Conservation (phyloP, 345 rosid genomes). For the Turnera subulata region DNA sequence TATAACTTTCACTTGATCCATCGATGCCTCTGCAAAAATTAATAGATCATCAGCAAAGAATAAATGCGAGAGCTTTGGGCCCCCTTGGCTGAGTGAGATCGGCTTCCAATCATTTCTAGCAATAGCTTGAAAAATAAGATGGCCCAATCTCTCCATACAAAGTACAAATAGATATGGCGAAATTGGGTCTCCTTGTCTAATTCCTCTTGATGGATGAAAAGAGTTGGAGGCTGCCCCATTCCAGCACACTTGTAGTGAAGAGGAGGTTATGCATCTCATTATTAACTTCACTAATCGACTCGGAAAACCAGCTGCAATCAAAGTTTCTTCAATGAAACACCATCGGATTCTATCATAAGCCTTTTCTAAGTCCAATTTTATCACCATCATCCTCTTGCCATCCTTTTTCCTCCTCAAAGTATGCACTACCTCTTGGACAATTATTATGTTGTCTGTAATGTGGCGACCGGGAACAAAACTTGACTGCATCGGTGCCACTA, state of each 20-base stretch:
- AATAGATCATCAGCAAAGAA: too few relatives aligned
- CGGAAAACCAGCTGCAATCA: neutral
- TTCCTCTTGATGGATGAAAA: neutral
- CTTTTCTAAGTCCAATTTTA: neutral
- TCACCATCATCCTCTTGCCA: neutral
- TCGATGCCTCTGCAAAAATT: too few relatives aligned
- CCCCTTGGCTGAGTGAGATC: too few relatives aligned
- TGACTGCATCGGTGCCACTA: neutral
- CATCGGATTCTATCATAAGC: neutral
- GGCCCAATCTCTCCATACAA: neutral
- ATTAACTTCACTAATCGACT: neutral
- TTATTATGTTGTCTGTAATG: neutral
- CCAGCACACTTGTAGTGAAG: neutral
- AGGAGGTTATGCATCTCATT: too few relatives aligned
- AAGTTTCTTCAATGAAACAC: neutral
- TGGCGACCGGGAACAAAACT: neutral
- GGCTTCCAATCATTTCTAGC: too few relatives aligned
- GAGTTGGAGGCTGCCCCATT: neutral
- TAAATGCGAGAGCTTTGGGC: too few relatives aligned
- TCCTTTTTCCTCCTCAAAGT: neutral
- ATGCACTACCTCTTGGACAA: neutral
- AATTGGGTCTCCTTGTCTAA: neutral
- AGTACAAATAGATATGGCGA: neutral
- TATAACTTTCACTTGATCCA: too few relatives aligned
- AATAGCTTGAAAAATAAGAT: too few relatives aligned